phyloP scores from a whole-genome alignment of 1,139 yeast genomes.

The Candida sp. region DNA sequence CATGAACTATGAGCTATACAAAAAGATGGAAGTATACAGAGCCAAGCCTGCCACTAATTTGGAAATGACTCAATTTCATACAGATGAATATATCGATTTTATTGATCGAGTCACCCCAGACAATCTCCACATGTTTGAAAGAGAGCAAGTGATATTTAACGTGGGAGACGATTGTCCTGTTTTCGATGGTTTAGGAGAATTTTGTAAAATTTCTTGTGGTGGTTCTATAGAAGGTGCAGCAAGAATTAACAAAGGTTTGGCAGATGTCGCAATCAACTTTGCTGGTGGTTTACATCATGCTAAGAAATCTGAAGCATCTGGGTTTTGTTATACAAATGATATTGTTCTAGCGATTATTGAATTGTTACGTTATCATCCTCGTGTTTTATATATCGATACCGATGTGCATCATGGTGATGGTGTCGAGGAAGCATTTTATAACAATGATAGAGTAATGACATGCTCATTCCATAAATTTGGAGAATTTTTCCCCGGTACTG shows the following conservation, averaged over 20 bases:
- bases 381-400: conserved; percentile 91
- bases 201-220: conserved; percentile 87
- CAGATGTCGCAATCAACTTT: conserved; percentile 96
- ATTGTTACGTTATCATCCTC: conserved; percentile 78
- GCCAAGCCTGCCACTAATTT: conserved; percentile 98
- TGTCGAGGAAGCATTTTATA: conserved; percentile 95
- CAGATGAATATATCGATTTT: conserved; percentile 96
- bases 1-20: conserved; percentile 96
- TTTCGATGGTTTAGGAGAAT: conserved; percentile 91
- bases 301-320: conserved; percentile 89
- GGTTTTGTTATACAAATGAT: conserved; percentile 94
- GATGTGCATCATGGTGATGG: conserved; percentile 99
- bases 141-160: conserved; percentile 92
- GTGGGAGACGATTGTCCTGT: conserved; percentile 99
- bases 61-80: conserved; percentile 98
- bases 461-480: conserved; percentile 97
- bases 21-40: conserved; percentile 94
- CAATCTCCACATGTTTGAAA: conserved; percentile 84
- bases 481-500: conserved; percentile 96
- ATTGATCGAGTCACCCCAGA: conserved; percentile 93
- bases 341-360: conserved; percentile 87
- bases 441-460: conserved; percentile 95
- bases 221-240: conserved; percentile 93
- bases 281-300: conserved; percentile 98
- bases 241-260: conserved; percentile 76